These are phyloP conservation scores for Populus ilicifolia DNA, from an alignment of 345 rosid species.

Conservation along the genomic window DNA sequence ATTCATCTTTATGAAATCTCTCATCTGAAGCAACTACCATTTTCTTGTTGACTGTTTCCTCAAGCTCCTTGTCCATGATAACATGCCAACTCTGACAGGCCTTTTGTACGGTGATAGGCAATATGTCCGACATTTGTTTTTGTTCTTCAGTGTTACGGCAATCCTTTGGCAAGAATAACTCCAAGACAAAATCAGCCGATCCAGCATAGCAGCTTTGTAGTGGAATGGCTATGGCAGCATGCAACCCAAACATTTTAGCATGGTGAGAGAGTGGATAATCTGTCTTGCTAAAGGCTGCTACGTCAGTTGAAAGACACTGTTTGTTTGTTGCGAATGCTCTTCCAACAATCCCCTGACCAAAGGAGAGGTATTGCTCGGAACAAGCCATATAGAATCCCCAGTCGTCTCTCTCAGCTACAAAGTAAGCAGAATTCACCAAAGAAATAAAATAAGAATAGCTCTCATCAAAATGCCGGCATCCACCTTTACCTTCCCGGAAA, in stretches of 20 bases:
- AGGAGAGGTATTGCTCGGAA: constrained; percentile 75
- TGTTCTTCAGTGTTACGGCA: constrained; percentile 46
- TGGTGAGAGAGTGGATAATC: constrained; percentile 83
- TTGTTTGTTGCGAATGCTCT: constrained; percentile 53
- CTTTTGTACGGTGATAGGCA: constrained; percentile 47
- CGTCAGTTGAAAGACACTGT: constrained; percentile 62
- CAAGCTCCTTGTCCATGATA: constrained; percentile 48
- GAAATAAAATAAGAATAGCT: constrained; percentile 54
- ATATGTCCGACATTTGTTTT: constrained; percentile 41
- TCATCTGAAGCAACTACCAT: constrained; percentile 27
- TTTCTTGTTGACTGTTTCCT: constrained; percentile 43
- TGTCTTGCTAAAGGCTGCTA: constrained; percentile 59
- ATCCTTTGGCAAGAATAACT: constrained; percentile 73
- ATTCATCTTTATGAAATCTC: constrained; percentile 22
- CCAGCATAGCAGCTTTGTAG: constrained; percentile 42
- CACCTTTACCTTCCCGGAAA: constrained; percentile 56
- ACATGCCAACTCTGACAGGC: constrained; percentile 49
- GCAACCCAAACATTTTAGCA: constrained; percentile 68
- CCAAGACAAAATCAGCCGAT: constrained; percentile 66
- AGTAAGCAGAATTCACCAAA: constrained; percentile 63
- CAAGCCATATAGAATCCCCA: constrained; percentile 58
- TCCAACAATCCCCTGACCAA: constrained; percentile 82
- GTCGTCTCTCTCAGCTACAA: constrained; percentile 45
- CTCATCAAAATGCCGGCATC: constrained; percentile 62
- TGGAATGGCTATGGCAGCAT: constrained; percentile 76